A percentile compares a stretch with the other conserved stretches of the same genome.
phyloP scores from a whole-genome alignment of 1,284 basidiomycete genomes.

The Rhodotorula sp. region DNA sequence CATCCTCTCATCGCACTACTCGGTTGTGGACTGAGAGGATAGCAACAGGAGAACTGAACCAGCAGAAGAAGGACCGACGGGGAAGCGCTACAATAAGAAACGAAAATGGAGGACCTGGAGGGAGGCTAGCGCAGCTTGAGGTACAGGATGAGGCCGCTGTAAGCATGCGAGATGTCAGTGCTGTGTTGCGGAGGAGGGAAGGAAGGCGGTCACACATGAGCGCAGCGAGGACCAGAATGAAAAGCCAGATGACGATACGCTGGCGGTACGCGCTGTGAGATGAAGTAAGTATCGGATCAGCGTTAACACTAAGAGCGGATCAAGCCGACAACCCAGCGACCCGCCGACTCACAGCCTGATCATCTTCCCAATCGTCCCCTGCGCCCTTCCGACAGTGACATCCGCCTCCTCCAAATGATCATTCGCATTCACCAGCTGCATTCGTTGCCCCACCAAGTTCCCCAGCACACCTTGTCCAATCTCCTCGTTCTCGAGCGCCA shows the following conservation, averaged over 20 bases:
- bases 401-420: slow-evolving; percentile 36
- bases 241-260: slow-evolving; percentile 24
- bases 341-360: slow-evolving; percentile 21
- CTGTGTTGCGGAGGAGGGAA: background rate
- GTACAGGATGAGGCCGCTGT: slow-evolving; percentile 23
- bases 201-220: slow-evolving; percentile 10
- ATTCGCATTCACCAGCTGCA: slow-evolving; percentile 30
- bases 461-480: slow-evolving; percentile 29
- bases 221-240: slow-evolving; percentile 15
- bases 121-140: slow-evolving; percentile 18
- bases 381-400: slow-evolving; percentile 27
- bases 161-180: background rate
- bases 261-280: slow-evolving; percentile 23
- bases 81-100: background rate
- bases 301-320: too few species aligned
- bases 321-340: background rate
- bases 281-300: fast-evolving
- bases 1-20: background rate
- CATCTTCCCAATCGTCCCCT: slow-evolving; percentile 31
- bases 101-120: background rate
- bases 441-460: slow-evolving; percentile 29
- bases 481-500: slow-evolving; percentile 35
- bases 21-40: background rate
- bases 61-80: background rate
- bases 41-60: slow-evolving; percentile 1